Conservation (phyloP, 1,284 basidiomycete genomes). For the Paramarasmius palmivorus region DNA sequence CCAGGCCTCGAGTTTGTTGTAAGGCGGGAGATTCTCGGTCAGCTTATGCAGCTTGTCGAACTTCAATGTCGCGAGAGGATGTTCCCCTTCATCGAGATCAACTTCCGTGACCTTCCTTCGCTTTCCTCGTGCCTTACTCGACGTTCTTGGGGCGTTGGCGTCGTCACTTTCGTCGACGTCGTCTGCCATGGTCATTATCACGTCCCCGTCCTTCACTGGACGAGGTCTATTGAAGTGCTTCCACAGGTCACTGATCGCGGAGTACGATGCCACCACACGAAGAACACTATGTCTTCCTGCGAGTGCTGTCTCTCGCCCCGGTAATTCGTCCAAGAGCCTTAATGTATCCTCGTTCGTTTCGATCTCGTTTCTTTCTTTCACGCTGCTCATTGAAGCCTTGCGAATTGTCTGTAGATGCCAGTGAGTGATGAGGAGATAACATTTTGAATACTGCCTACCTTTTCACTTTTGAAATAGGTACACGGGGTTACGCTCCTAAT, state of each 20-base stretch:
- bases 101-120: neutral
- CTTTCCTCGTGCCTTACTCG: neutral
- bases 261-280: constrained; percentile 12
- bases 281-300: constrained; percentile 5
- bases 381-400: neutral
- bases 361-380: neutral
- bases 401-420: neutral
- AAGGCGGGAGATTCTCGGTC: neutral
- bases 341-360: neutral
- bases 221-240: neutral
- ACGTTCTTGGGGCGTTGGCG: neutral
- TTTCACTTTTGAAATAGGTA: neutral
- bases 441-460: no score
- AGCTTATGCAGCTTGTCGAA: neutral
- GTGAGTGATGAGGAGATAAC: neutral
- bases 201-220: neutral
- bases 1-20: neutral
- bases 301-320: neutral
- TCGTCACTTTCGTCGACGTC: neutral
- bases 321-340: neutral
- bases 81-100: neutral
- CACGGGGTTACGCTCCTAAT: neutral
- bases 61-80: neutral
- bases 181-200: neutral
- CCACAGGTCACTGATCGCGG: neutral